Evolutionary conservation across 169 alveolate species (phyloP).

Genomic region (Miamiensis avidus): DNA sequence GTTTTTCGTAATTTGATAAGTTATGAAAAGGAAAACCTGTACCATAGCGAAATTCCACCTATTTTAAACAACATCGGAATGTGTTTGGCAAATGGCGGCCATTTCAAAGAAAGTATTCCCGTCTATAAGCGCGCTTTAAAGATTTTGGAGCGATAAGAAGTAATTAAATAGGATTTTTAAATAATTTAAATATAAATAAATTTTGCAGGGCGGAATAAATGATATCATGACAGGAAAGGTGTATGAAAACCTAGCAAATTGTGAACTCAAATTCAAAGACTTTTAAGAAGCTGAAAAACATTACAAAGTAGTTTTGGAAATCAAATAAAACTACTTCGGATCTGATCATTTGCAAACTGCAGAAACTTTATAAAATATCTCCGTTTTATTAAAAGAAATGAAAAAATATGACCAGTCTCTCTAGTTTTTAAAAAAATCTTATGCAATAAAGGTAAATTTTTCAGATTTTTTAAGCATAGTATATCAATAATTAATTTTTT

Average conservation of each 20-base stretch:
- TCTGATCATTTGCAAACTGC: not conserved
- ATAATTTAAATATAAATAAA: no score
- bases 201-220: not conserved
- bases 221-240: not conserved
- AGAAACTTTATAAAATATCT: not conserved
- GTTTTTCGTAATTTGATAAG: not conserved
- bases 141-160: not conserved
- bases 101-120: not conserved
- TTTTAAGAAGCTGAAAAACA: not conserved
- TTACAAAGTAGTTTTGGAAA: not conserved
- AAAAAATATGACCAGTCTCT: not conserved
- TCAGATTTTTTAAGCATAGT: no score
- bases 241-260: not conserved
- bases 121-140: not conserved
- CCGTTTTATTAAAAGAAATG: not conserved
- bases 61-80: not conserved
- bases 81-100: not conserved
- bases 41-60: not conserved
- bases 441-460: not conserved
- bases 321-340: not conserved
- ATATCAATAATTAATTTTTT: no score
- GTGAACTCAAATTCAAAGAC: not conserved
- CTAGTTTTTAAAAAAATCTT: not conserved
- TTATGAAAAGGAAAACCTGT: not conserved
- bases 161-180: no score